phyloP scores from a whole-genome alignment of 2,329 filamentous ascomycete genomes.

The Dryadomyces quercus-mongolicae region DNA sequence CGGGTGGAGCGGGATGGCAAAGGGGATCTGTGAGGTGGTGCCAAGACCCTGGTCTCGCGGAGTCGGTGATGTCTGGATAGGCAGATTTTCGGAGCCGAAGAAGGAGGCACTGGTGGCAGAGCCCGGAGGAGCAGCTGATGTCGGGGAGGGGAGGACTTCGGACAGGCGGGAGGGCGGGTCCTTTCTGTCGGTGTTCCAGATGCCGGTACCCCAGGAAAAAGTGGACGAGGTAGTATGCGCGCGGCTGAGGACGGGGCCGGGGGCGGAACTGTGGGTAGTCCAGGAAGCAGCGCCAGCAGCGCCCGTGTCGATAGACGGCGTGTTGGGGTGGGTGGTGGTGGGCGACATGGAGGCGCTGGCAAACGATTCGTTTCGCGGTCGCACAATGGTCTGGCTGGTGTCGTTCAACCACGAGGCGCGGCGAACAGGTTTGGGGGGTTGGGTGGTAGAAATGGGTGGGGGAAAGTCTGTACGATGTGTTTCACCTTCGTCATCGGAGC shows the following conservation, averaged over 20 bases:
- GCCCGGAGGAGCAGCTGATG: slow-evolving; percentile 42
- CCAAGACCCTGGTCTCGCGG: slow-evolving; percentile 34
- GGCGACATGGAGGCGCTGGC: slow-evolving; percentile 66
- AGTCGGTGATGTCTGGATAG: slow-evolving; percentile 36
- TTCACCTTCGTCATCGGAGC: slow-evolving; percentile 85
- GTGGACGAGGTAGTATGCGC: slow-evolving; percentile 30
- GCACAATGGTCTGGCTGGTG: slow-evolving; percentile 49
- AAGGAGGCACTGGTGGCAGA: slow-evolving; percentile 32
- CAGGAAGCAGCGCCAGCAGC: slow-evolving; percentile 25
- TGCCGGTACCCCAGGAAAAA: slow-evolving; percentile 68
- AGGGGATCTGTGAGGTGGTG: slow-evolving; percentile 59
- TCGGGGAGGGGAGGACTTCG: slow-evolving; percentile 66
- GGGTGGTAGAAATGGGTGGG: slow-evolving; percentile 20
- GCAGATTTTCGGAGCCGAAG: slow-evolving; percentile 31
- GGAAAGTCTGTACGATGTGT: slow-evolving; percentile 39
- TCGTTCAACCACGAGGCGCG: slow-evolving; percentile 83
- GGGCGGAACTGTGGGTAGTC: slow-evolving; percentile 39
- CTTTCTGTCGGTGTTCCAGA: slow-evolving; percentile 71
- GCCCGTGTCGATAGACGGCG: slow-evolving; percentile 56
- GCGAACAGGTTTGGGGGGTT: slow-evolving; percentile 50
- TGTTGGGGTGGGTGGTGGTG: slow-evolving; percentile 68
- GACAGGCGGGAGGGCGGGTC: slow-evolving; percentile 63
- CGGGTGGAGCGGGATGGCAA: slow-evolving; percentile 77
- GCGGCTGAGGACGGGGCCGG: slow-evolving; percentile 33
- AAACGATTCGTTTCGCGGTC: slow-evolving; percentile 65